phyloP scores from a whole-genome alignment of 192 early-diverging fungal species.

The Dissophora ornata region DNA sequence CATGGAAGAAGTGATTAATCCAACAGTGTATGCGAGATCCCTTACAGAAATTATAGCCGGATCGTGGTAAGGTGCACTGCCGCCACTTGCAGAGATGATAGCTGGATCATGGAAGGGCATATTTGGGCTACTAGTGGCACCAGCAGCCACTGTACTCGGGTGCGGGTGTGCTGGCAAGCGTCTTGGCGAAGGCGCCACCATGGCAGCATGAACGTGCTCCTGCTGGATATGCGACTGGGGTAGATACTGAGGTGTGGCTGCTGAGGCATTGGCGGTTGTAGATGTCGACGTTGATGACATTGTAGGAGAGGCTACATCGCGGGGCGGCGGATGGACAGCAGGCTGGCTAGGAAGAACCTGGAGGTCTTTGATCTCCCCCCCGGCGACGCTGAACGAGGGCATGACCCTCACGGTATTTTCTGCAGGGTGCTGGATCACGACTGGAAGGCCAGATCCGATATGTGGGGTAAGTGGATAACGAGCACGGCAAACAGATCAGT shows the following conservation, averaged over 20 bases:
- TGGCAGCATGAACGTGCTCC: conserved; percentile 18
- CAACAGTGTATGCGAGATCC: not conserved
- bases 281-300: conserved; percentile 36
- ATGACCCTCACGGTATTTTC: conserved; percentile 37
- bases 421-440: conserved; percentile 51
- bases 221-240: conserved; percentile 9
- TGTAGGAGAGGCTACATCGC: conserved; percentile 5
- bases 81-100: conserved; percentile 61
- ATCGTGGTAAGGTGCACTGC: conserved; percentile 56
- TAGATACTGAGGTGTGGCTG: not conserved
- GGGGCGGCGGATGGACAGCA: conserved; percentile 15
- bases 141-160: not conserved
- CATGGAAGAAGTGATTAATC: no score
- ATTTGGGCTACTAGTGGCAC: not conserved
- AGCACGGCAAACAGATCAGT: conserved; percentile 11
- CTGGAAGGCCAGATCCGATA: conserved; percentile 9
- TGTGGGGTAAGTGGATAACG: not conserved
- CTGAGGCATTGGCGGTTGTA: conserved; percentile 2
- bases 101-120: conserved; percentile 66
- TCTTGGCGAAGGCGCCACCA: conserved; percentile 27
- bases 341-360: conserved; percentile 60
- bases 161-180: conserved; percentile 41
- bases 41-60: conserved; percentile 73
- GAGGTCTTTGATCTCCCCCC: conserved; percentile 74
- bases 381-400: conserved; percentile 66